A percentile compares a stretch with the other conserved stretches of the same genome.
These are phyloP conservation scores for Citrus sinensis DNA, from an alignment of 345 rosid species.

Conservation along the genomic window DVS_A1.0 CM039162.1:20778501-20779000, in stretches of 20 bases:
- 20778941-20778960: slow-evolving; percentile 23
- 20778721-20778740: slow-evolving; percentile 21
- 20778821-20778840: slow-evolving; percentile 22
- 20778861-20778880: slow-evolving; percentile 5
- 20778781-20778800: slow-evolving; percentile 12
- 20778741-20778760: slow-evolving; percentile 21
- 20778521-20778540: not conserved
- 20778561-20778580: not conserved
- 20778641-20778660: slow-evolving; percentile 7
- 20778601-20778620: slow-evolving; percentile 4
- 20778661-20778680: slow-evolving; percentile 17
- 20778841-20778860: slow-evolving; percentile 23
- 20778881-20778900: not conserved
- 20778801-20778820: slow-evolving; percentile 19
- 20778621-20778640: not conserved
- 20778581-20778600: no score
- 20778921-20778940: not conserved
- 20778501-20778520: not conserved
- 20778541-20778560: not conserved
- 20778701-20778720: slow-evolving; percentile 21
- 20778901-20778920: slow-evolving; percentile 16
- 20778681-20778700: slow-evolving; percentile 18
- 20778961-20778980: slow-evolving; percentile 3
- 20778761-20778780: slow-evolving; percentile 17
- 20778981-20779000: slow-evolving; percentile 7